A percentile compares a stretch with the other conserved stretches of the same genome.
These are phyloP conservation scores for Penicillium polonicum DNA, from an alignment of 2,329 filamentous ascomycete genomes.

Conservation along the genomic window DNA sequence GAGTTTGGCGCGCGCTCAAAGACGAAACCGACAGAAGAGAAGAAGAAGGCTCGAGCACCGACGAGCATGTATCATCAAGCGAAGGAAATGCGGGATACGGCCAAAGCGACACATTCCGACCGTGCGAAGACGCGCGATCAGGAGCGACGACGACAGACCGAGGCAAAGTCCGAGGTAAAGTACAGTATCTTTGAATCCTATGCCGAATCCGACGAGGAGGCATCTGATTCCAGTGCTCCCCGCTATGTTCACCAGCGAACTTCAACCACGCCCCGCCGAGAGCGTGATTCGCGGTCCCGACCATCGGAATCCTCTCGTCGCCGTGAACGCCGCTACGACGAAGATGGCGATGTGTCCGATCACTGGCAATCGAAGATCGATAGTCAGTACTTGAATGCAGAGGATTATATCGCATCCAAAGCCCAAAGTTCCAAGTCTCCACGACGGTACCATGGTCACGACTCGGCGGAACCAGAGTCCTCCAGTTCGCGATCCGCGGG, in stretches of 20 bases:
- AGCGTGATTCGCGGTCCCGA: conserved; percentile 22
- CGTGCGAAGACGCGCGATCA: conserved; percentile 43
- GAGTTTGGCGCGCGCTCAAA: conserved; percentile 37
- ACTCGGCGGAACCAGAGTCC: conserved; percentile 34
- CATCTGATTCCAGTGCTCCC: conserved; percentile 34
- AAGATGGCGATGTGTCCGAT: conserved; percentile 29
- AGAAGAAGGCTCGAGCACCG: conserved; percentile 36
- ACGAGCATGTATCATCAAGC: conserved; percentile 26
- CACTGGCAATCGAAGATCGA: conserved; percentile 36
- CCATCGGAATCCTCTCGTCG: conserved; percentile 26
- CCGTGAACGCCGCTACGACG: conserved; percentile 24
- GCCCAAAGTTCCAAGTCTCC: conserved; percentile 36
- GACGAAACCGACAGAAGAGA: conserved; percentile 37
- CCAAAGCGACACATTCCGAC: conserved; percentile 34
- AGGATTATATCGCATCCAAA: conserved; percentile 42
- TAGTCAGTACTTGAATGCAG: conserved; percentile 30
- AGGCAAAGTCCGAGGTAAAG: conserved; percentile 36
- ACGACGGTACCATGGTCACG: conserved; percentile 30
- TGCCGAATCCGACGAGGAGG: conserved; percentile 34
- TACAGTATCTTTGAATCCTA: conserved; percentile 26
- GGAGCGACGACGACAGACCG: conserved; percentile 43
- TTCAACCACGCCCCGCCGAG: conserved; percentile 22
- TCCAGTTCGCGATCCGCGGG: conserved; percentile 30
- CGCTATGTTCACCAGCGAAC: conserved; percentile 21
- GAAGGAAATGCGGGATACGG: conserved; percentile 36